Evolutionary conservation across 495 filamentous ascomycete genomes (phyloP), one percentile per base, ranked within the genome.

Genomic region (Talaromyces stipitatus): DNA sequence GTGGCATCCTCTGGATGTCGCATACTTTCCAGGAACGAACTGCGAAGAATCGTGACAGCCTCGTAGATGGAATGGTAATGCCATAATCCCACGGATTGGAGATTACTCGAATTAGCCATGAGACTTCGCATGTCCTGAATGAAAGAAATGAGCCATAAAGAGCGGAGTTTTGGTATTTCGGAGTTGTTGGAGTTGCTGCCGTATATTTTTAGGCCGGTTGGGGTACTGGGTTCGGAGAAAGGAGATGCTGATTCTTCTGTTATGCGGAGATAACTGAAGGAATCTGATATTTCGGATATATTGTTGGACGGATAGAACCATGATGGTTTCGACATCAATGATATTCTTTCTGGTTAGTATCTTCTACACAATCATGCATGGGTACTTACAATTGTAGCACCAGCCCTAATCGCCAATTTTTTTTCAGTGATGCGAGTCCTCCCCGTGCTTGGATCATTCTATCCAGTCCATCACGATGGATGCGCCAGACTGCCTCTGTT

Each of bases 101-200:
- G 22, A 3, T 45, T 50, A 14, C 50, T 38, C 3, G 46, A 60
- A 24, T 60, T 62, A 26, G 60, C 64, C 66, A 66, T 66, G 26
- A 69, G 61, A 2, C 58, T 66, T 23, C 66, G 57, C 60, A 69
- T 63, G 27, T 69, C 66, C 46, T 69, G 66, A 4, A 69, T 63
- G 32, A 69, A 69, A 30, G 66, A 69, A 57, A 69, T 66, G 43
- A 69, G 43, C 66, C 66, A 69, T 22, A 69, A 47, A 29, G 62
- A 66, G 36, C 66, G 64, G 18, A 68, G 52, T 46, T 66, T 66
- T 27, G 66, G 61, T 12, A 66, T 16, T 26, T 69, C 66, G 7
- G 41, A 22, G 55, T 63, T 27, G 29, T 50, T 14, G 11, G 26
- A 48, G 27, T 18, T 41, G 36, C n/a, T 41, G 36, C 36, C 18